Base-by-base conservation (phyloP, 2,329 filamentous ascomycete species). In the Colletotrichum phormii region DNA sequence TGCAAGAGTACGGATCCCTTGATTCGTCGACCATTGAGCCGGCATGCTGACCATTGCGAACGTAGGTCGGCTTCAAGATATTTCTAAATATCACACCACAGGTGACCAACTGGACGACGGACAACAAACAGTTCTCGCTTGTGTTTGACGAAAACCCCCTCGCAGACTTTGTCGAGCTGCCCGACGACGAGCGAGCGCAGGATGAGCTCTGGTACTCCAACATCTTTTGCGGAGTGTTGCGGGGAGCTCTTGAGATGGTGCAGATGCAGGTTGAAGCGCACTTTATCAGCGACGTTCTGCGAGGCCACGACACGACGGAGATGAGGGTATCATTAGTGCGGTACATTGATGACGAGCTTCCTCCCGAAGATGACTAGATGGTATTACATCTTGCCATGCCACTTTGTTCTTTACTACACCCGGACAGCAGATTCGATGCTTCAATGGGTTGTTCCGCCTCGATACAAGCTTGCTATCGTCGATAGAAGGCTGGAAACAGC, bases 171-270 rank as follows among this genome's bases (percentile, higher is more conserved):
- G 97, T 99, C 61, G 97, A 99, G 83, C 86, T 99, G 55, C 97
- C 97, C 0, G 97, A 99, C 80, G 97, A 99, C 83, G 97, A 95
- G 64, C 90, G 95, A 75, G 95, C 97, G 4, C 97, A 99, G 83
- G 95, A 98, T 79, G 96, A 98, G 84, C 86, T 99, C 51, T 99
- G 97, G 97, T 99, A 97, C 83, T 98, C 95, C 5, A 99, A 98
- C 83, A 97, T 99, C 70, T 89, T 98, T 55, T 98, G 97, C 78
- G 97, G 97, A 55, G 94, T 99, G 55, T 86, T 99, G 74, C 89
- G 97, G 77, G 97, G 97, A 15, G 93, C 96, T 1, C 83, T 99
- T 72, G 97, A 99, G 83, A 99, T 99, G 97, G 96, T 98, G 79
- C 96, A 98, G 89, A 98, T 98, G 95, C 97, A 98, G 83, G 95